Evolutionary conservation across 2,329 filamentous ascomycete species (phyloP).

Genomic region (Aspergillus hiratsukae): DNA sequence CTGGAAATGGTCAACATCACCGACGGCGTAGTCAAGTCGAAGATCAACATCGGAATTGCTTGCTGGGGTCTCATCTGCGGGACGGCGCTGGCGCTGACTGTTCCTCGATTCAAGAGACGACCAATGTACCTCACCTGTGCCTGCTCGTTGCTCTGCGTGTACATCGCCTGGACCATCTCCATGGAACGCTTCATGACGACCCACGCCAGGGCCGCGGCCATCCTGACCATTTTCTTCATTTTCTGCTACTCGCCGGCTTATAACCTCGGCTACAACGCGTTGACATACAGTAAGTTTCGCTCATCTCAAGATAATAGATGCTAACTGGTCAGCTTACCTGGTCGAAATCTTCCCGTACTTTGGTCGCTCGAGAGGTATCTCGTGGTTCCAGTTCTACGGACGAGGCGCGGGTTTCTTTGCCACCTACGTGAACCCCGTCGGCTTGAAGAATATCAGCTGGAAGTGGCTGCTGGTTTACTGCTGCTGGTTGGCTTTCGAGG

Average conservation of each 20-base stretch:
- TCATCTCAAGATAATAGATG: background rate
- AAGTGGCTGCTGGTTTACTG: conserved; percentile 44
- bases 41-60: conserved; percentile 36
- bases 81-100: conserved; percentile 35
- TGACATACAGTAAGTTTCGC: conserved; percentile 41
- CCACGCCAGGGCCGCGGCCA: conserved; percentile 36
- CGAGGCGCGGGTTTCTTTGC: conserved; percentile 48
- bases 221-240: conserved; percentile 52
- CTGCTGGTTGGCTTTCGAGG: conserved; percentile 40
- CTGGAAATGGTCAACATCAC: conserved; percentile 40
- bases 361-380: conserved; percentile 55
- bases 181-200: conserved; percentile 32
- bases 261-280: conserved; percentile 63
- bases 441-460: conserved; percentile 41
- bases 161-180: conserved; percentile 54
- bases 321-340: conserved; percentile 39
- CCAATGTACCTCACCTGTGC: conserved; percentile 48
- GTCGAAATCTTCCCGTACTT: conserved; percentile 58
- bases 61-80: conserved; percentile 42
- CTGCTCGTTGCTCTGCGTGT: conserved; percentile 48
- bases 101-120: conserved; percentile 41
- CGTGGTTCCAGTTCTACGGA: conserved; percentile 54
- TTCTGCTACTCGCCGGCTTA: conserved; percentile 58
- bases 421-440: conserved; percentile 46
- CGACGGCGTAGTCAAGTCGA: conserved; percentile 31